A percentile compares a stretch with the other conserved stretches of the same genome.
Conservation (phyloP, 345 rosid species). For the Nasturtium officinale region DNA sequence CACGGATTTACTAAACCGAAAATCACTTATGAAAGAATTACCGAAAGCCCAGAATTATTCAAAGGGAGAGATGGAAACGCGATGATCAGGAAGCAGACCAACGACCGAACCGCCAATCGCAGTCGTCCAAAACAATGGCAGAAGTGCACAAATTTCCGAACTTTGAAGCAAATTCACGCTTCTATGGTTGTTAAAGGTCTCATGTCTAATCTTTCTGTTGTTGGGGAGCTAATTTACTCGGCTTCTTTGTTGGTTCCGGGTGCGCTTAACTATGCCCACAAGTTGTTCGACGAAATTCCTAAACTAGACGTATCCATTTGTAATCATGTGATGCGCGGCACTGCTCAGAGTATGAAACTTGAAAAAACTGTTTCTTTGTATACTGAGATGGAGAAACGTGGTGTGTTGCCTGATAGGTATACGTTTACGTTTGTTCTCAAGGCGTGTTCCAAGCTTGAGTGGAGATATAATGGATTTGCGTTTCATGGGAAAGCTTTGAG, state of each 20-base stretch:
- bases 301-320: slow-evolving; percentile 60
- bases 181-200: slow-evolving; percentile 51
- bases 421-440: slow-evolving; percentile 73
- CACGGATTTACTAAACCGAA: slow-evolving; percentile 13
- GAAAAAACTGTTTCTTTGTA: slow-evolving; percentile 47
- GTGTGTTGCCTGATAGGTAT: slow-evolving; percentile 53
- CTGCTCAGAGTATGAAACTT: slow-evolving; percentile 56
- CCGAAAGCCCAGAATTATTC: neutral
- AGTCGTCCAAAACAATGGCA: slow-evolving; percentile 56
- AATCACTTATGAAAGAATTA: slow-evolving; percentile 15
- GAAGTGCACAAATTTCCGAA: slow-evolving; percentile 52
- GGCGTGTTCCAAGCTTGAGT: slow-evolving; percentile 62
- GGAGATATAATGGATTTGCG: slow-evolving; percentile 57
- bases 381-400: slow-evolving; percentile 55
- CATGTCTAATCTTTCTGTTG: slow-evolving; percentile 49
- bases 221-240: slow-evolving; percentile 60
- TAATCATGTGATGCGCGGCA: slow-evolving; percentile 65
- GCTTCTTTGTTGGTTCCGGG: slow-evolving; percentile 50
- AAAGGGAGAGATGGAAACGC: slow-evolving; percentile 6
- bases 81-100: slow-evolving; percentile 59
- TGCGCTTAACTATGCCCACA: slow-evolving; percentile 57
- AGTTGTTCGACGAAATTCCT: slow-evolving; percentile 59
- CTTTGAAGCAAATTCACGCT: slow-evolving; percentile 65
- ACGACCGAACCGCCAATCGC: slow-evolving; percentile 52
- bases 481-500: slow-evolving; percentile 63